Evolutionary conservation across 2,329 filamentous ascomycete genomes (phyloP).

Genomic region (Ascochyta lentis): DNA sequence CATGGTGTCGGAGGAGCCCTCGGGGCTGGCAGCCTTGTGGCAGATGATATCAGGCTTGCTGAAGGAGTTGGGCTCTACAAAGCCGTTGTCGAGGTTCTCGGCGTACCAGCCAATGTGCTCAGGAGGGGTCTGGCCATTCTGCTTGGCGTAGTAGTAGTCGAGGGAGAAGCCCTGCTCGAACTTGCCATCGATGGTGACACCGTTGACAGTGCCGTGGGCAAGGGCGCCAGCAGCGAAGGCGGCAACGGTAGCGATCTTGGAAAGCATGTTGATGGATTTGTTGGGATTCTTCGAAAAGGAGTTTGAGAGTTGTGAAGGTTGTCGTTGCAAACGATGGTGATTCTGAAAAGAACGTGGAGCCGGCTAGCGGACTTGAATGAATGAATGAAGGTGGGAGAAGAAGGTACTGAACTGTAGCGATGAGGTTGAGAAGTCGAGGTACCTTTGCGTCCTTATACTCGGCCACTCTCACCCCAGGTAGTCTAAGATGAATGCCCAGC

Average conservation of each 20-base stretch:
- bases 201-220: slow-evolving; percentile 56
- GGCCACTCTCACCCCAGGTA: not conserved
- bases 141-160: slow-evolving; percentile 49
- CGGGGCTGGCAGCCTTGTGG: slow-evolving; percentile 62
- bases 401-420: slow-evolving; percentile 40
- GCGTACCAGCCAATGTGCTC: slow-evolving; percentile 55
- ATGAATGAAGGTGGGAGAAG: slow-evolving; percentile 37
- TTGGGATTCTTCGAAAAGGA: slow-evolving; percentile 16
- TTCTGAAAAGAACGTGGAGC: slow-evolving; percentile 42
- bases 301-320: slow-evolving; percentile 20
- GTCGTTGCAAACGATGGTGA: slow-evolving; percentile 30
- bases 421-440: slow-evolving; percentile 13
- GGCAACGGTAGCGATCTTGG: slow-evolving; percentile 34
- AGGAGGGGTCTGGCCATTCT: slow-evolving; percentile 35
- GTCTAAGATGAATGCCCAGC: slow-evolving; percentile 16
- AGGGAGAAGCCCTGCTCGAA: slow-evolving; percentile 55
- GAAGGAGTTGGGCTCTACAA: slow-evolving; percentile 40
- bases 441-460: slow-evolving; percentile 4
- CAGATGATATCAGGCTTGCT: slow-evolving; percentile 61
- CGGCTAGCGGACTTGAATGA: slow-evolving; percentile 39
- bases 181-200: slow-evolving; percentile 56
- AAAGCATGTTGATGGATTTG: slow-evolving; percentile 36
- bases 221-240: slow-evolving; percentile 47
- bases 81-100: slow-evolving; percentile 48
- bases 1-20: slow-evolving; percentile 45